phyloP scores from a whole-genome alignment of 2,329 filamentous ascomycete species.

The Aspergillus sp. region DNA sequence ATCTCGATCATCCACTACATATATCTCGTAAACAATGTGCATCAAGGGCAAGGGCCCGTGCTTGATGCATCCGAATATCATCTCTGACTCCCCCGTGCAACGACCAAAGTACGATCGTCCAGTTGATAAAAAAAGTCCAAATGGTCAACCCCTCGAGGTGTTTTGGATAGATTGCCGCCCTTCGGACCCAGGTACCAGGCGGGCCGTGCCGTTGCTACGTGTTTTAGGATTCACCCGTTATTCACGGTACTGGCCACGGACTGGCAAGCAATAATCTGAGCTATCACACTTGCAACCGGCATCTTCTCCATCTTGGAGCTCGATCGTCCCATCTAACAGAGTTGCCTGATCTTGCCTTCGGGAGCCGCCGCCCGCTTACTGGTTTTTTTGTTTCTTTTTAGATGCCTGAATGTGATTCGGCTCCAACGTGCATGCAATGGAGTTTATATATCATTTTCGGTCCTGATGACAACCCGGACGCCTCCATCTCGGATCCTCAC shows the following conservation, averaged over 20 bases:
- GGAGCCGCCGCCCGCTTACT: not conserved
- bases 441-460: constrained; percentile 1
- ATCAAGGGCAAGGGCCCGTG: not conserved
- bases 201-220: constrained; percentile 21
- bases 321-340: not conserved
- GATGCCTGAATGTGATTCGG: not conserved
- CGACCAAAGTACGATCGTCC: not conserved
- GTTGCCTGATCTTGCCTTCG: constrained; percentile 10
- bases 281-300: not conserved
- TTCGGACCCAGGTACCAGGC: constrained; percentile 13
- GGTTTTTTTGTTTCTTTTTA: not conserved
- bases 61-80: not conserved
- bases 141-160: not conserved
- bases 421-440: not conserved
- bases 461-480: not conserved
- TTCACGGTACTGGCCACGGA: not conserved
- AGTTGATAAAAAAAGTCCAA: not conserved
- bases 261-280: not conserved
- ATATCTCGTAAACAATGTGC: not conserved
- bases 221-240: not conserved
- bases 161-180: not conserved
- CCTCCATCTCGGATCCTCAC: not conserved
- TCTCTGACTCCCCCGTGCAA: not conserved
- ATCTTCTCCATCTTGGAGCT: not conserved
- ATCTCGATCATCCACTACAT: not conserved